Base-by-base conservation (phyloP, 2,329 filamentous ascomycete species). In the Phialophora expanda region DNA sequence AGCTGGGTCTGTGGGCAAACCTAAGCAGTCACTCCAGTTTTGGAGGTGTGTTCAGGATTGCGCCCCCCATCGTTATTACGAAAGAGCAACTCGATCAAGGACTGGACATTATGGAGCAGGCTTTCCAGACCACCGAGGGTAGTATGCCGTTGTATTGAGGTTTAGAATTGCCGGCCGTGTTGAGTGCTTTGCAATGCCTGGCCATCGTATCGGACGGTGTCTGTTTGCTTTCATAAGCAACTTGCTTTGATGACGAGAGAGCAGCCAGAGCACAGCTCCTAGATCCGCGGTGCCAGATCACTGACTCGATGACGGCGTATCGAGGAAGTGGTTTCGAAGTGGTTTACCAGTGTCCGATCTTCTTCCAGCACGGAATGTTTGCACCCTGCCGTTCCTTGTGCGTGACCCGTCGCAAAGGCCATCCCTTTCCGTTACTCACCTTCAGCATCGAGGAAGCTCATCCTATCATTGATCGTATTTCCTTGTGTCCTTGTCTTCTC, bases 1-100 rank as follows among this genome's bases (percentile, higher is more conserved):
- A 82, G 50, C 72, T 84, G 20, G 86, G 86, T 0, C 72, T 88
- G 1, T 88, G 83, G 76, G 83, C 84, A 4, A 87, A 88, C 71
- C 66, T 89, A 32, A 82, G 82, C 24, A 85, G 79, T 51, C 80
- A 84, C 71, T 80, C 80, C 6, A 83, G 81, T 55, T 86, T 87
- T 73, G 81, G 83, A 0, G 86, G 85, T 3, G 81, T 84, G 0
- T 87, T 89, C 66, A 76, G 86, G 11, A 83, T 89, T 58, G 86
- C 86, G 4, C 86, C 86, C 26, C 86, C 87, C 0, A 84, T 89
- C 48, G 87, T 84, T 0, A 83, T 88, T 8, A 82, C 82, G 0
- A 78, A 78, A 30, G 77, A 81, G 55, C 78, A 86, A 74, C 73
- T 87, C 53, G 75, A 82, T 20, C 76, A 81, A 46, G 86, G 85